Percentiles rank a stretch among this genome's conserved stretches.
Evolutionary conservation across 2,329 filamentous ascomycete genomes (phyloP).

Genomic region (Penicillium corylophilum): DNA sequence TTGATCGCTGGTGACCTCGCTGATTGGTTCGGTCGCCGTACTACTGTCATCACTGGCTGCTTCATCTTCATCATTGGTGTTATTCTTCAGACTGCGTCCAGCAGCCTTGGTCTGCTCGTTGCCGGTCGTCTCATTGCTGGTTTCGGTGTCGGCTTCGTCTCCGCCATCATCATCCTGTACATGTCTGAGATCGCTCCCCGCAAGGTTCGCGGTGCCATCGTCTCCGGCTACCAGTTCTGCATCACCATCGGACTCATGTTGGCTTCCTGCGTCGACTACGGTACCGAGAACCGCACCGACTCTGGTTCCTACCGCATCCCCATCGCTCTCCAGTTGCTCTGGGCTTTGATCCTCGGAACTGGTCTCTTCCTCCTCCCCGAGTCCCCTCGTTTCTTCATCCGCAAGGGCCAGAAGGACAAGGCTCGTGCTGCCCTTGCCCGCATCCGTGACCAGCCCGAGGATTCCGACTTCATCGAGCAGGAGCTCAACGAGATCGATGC

Average conservation of each 20-base stretch:
- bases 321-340: constrained; percentile 75
- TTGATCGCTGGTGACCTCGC: constrained; percentile 74
- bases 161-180: constrained; percentile 78
- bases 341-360: constrained; percentile 70
- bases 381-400: constrained; percentile 82
- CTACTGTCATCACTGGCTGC: constrained; percentile 71
- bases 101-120: constrained; percentile 61
- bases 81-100: constrained; percentile 62
- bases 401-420: constrained; percentile 66
- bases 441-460: constrained; percentile 70
- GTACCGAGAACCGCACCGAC: constrained; percentile 60
- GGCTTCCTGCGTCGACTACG: constrained; percentile 73
- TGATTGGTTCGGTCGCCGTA: constrained; percentile 65
- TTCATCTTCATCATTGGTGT: constrained; percentile 68
- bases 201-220: constrained; percentile 75
- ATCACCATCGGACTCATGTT: constrained; percentile 77
- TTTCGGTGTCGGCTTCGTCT: constrained; percentile 77
- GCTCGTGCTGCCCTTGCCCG: constrained; percentile 63
- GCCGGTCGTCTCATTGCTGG: constrained; percentile 73
- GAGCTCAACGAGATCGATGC: constrained; percentile 84
- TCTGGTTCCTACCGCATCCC: constrained; percentile 75
- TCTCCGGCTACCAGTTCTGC: constrained; percentile 82
- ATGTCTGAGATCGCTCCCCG: constrained; percentile 77
- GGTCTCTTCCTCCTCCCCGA: constrained; percentile 79
- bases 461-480: constrained; percentile 72